Base-by-base conservation (phyloP, 2,329 filamentous ascomycete genomes). In the Pseudocercospora crystallina region DNA sequence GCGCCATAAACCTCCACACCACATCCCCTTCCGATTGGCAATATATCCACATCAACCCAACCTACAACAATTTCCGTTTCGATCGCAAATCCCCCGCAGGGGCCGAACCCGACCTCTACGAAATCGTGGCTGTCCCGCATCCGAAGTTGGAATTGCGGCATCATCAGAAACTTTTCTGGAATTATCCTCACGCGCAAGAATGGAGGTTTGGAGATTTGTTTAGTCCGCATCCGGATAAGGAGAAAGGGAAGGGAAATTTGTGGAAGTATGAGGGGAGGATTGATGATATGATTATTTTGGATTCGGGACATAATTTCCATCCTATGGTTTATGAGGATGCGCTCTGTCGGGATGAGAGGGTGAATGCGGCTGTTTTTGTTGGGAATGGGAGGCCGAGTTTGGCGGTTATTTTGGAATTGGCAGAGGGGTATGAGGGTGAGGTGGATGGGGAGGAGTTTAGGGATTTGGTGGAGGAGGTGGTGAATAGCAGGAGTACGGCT, bases 241-340 rank as follows among this genome's bases (percentile, higher is more conserved):
- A 5, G 3, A 26, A n/a, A n/a, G n/a, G n/a, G n/a, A 40, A 40
- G 38, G n/a, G n/a, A 12, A 40, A 41, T 41, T 41, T 41, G 17
- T 41, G 39, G 39, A 41, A n/a, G 13, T 41, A 41, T 30, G 20
- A 41, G 17, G 39, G 39, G 9, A 41, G 39, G 20, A 41, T 13
- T 2, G 39, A 41, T 13, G 20, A 41, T 31, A 41, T 41, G 39
- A 41, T 41, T 5, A 30, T 41, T 30, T 5, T 41, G 3, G 20
- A 41, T 12, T 41, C 20, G 8, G 39, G 39, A 7, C 39, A 41
- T 29, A 41, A 41, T 9, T 41, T 41, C 10, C 39, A 41, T 14
- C 39, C 39, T 30, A 29, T 13, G 2, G 26, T 41, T 3, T 31
- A 41, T 9, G 9, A 29, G 9, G 39, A 41, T 20, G 14, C 31